Percentiles rank a stretch among this genome's conserved stretches.
Conservation (phyloP, 23 red algal genomes). For the Porphyridium purpureum region DNA sequence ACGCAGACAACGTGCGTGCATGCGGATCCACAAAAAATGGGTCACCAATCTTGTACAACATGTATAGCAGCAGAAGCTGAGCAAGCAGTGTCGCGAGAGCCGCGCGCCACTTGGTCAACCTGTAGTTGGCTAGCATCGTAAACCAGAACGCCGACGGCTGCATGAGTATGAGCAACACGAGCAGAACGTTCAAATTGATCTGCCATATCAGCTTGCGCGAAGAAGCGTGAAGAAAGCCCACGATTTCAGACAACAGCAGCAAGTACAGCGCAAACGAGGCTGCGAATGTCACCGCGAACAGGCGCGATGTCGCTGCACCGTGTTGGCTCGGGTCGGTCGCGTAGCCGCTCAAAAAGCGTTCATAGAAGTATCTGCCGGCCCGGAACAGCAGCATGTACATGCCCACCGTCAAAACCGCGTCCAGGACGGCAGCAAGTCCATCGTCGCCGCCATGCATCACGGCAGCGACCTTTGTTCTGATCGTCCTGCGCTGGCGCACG, state of each 20-base stretch:
- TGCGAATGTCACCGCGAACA: conserved; percentile 53
- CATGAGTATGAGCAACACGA: conserved; percentile 29
- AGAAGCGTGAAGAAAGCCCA: conserved; percentile 24
- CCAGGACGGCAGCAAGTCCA: neutral
- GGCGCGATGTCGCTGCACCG: neutral
- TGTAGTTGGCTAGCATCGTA: conserved; percentile 34
- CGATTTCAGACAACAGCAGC: conserved; percentile 56
- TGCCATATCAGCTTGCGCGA: conserved; percentile 51
- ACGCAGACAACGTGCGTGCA: neutral
- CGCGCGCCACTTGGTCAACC: conserved; percentile 1
- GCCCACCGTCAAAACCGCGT: neutral
- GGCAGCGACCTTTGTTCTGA: too few relatives aligned
- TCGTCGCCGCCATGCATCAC: neutral
- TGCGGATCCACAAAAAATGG: neutral
- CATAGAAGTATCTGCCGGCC: neutral
- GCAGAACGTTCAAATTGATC: conserved; percentile 23
- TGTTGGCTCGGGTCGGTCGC: neutral
- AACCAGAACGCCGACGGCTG: conserved; percentile 39
- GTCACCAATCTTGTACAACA: neutral
- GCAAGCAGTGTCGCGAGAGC: neutral
- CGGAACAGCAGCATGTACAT: neutral
- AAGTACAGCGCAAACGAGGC: conserved; percentile 29
- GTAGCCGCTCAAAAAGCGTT: neutral
- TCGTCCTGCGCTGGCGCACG: too few relatives aligned
- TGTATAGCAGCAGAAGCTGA: neutral